Base-by-base conservation (phyloP, 306 rosid genomes). In the Cucumis cinereus region DNA sequence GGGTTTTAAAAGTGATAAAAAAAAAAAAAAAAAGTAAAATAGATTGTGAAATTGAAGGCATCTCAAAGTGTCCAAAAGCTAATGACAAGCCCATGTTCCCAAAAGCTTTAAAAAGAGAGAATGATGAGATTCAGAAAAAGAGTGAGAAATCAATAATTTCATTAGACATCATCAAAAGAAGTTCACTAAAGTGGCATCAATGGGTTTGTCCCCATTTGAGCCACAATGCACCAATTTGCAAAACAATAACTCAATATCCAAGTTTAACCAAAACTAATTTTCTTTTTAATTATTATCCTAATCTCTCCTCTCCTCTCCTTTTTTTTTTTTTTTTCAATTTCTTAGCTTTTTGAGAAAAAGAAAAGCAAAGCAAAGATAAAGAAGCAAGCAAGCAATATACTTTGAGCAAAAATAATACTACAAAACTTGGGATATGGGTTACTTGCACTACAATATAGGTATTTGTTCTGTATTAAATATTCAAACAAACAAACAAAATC, bases 51-150 rank as follows among this genome's bases (percentile, higher is more conserved):
- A 80, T 75, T 76, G 74, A 86, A 81, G 89, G 89, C 87, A 92
- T 77, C 86, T 77, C 77, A 84, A 80, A 85, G 85, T 82, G 79
- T 82, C 84, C 83, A 74, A 92, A 89, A 80, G 96, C 85, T 83
- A 82, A 85, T 82, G 73, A 86, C 85, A 84, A 81, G 73, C 86
- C 88, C 90, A 89, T 90, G 94, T 89, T 92, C 89, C 90, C 89
- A 75, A 89, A 87, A 84, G 86, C 86, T 82, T 79, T 85, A 56
- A 60, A 82, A 86, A 81, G 87, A 84, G 85, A 71, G 79, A 88
- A 88, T 88, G 82, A 89, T 92, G 88, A 67, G 84, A 28, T 74
- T 36, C 72, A 80, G 74, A 62, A 68, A 85, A 78, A 84, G 81
- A 77, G 71, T 38, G 43, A 76, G 71, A 82, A 83, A 76, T 59